phyloP scores from a whole-genome alignment of 371 early-diverging fungal genomes.

The Mucor mucedo region DNA sequence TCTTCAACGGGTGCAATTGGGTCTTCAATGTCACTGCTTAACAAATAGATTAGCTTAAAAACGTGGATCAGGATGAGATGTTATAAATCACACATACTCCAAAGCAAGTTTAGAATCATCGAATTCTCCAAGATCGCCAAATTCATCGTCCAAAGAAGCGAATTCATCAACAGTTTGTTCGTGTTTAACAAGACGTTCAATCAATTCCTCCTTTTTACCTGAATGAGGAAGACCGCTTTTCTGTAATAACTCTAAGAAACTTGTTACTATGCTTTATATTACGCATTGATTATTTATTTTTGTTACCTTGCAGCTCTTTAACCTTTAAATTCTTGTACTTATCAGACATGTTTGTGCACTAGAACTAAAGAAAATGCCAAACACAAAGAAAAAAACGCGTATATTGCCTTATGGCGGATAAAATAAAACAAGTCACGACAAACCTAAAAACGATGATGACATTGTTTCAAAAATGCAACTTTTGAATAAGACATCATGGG shows the following conservation, averaged over 20 bases:
- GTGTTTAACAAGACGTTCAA: conserved; percentile 65
- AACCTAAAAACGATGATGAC: not conserved
- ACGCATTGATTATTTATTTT: not conserved
- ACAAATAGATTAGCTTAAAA: too few species aligned
- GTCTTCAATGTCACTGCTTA: conserved; percentile 7
- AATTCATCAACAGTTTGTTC: conserved; percentile 56
- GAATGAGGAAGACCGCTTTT: conserved; percentile 61
- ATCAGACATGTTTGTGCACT: conserved; percentile 24
- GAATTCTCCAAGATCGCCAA: conserved; percentile 50
- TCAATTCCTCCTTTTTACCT: conserved; percentile 74
- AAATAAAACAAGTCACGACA: not conserved
- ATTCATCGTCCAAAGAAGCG: conserved; percentile 51
- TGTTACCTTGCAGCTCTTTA: conserved; percentile 63
- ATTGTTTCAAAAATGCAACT: not conserved
- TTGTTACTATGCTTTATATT: not conserved
- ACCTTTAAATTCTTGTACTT: conserved; percentile 65
- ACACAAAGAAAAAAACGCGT: not conserved
- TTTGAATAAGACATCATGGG: not conserved
- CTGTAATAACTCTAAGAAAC: conserved; percentile 52
- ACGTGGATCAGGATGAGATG: too few species aligned
- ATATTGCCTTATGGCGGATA: not conserved
- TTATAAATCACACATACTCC: conserved; percentile 16
- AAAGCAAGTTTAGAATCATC: conserved; percentile 41
- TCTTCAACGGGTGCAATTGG: conserved; percentile 5
- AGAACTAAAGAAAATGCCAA: not conserved